Evolutionary conservation across 352 stramenopile genomes (phyloP).

Genomic region (Pythium coloratum): DNA sequence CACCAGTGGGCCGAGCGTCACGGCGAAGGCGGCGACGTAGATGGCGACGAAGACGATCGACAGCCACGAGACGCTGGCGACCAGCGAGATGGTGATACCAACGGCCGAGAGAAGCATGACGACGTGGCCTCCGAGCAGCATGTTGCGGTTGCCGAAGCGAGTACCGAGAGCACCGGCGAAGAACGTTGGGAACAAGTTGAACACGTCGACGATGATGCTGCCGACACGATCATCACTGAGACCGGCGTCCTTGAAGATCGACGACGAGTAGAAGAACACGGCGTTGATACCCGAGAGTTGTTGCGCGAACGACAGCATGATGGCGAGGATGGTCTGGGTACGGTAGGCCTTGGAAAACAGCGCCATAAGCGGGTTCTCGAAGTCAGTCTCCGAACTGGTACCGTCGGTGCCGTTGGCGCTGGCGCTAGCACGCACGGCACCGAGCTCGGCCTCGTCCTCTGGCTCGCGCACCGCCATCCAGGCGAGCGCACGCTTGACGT

Average conservation of each 20-base stretch:
- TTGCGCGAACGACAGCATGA: conserved; percentile 41
- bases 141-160: conserved; percentile 47
- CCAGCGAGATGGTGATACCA: conserved; percentile 33
- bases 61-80: conserved; percentile 37
- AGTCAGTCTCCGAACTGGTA: not conserved
- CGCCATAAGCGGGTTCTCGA: conserved; percentile 8
- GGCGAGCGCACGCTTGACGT: conserved; percentile 24
- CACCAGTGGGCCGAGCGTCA: conserved; percentile 50
- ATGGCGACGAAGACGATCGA: conserved; percentile 52
- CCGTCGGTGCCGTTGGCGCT: not conserved
- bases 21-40: conserved; percentile 46
- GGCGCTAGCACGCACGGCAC: not conserved
- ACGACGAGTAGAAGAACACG: conserved; percentile 72
- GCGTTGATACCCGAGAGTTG: conserved; percentile 71
- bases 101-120: conserved; percentile 36
- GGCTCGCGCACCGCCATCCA: conserved; percentile 19
- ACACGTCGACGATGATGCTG: conserved; percentile 49
- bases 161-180: conserved; percentile 39
- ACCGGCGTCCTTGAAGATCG: conserved; percentile 56
- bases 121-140: conserved; percentile 45
- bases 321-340: conserved; percentile 45
- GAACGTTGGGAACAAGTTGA: conserved; percentile 57
- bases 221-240: conserved; percentile 56
- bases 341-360: conserved; percentile 31
- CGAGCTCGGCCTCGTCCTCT: conserved; percentile 16